Conservation (phyloP, 176 grass and related monocot genomes). For the Bolboschoenus planiculmis region DNA sequence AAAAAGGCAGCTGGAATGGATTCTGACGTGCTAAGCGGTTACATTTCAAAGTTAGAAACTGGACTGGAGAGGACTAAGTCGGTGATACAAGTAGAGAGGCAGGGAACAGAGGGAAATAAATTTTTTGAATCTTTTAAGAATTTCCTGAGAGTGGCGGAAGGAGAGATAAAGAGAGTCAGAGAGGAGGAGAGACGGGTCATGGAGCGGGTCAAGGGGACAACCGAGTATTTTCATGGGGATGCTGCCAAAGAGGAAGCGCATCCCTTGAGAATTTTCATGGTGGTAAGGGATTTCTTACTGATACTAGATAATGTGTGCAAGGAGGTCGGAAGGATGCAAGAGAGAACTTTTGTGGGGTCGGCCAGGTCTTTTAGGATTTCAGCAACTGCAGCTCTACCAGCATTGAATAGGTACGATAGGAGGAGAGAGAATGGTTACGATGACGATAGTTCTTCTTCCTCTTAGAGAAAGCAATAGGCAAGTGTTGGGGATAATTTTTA, state of each 20-base stretch:
- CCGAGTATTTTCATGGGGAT: slow-evolving; percentile 83
- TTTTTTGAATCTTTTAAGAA: slow-evolving; percentile 73
- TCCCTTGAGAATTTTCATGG: slow-evolving; percentile 96
- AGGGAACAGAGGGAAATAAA: slow-evolving; percentile 58
- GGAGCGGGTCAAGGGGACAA: slow-evolving; percentile 70
- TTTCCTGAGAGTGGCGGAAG: slow-evolving; percentile 68
- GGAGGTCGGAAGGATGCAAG: slow-evolving; percentile 83
- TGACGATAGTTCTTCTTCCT: slow-evolving; percentile 67
- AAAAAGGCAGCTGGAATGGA: slow-evolving; percentile 92
- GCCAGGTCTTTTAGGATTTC: slow-evolving; percentile 78
- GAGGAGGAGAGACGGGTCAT: slow-evolving; percentile 59
- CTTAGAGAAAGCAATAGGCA: slow-evolving; percentile 30
- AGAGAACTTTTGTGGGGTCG: slow-evolving; percentile 64
- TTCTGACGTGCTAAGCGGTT: slow-evolving; percentile 79
- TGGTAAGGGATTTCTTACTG: slow-evolving; percentile 90
- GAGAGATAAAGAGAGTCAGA: slow-evolving; percentile 59
- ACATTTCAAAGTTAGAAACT: slow-evolving; percentile 70
- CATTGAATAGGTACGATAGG: slow-evolving; percentile 40
- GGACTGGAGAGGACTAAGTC: slow-evolving; percentile 78
- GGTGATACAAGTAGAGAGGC: slow-evolving; percentile 62
- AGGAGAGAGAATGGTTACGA: slow-evolving; percentile 50
- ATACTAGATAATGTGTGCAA: slow-evolving; percentile 85
- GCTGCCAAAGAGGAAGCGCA: slow-evolving; percentile 68
- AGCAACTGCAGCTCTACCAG: slow-evolving; percentile 46
- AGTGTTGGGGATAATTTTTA: not conserved